Evolutionary conservation across 192 early-diverging fungal genomes (phyloP), one percentile per base, ranked within the genome.

Genomic region (Helicostylum pulchrum): DNA sequence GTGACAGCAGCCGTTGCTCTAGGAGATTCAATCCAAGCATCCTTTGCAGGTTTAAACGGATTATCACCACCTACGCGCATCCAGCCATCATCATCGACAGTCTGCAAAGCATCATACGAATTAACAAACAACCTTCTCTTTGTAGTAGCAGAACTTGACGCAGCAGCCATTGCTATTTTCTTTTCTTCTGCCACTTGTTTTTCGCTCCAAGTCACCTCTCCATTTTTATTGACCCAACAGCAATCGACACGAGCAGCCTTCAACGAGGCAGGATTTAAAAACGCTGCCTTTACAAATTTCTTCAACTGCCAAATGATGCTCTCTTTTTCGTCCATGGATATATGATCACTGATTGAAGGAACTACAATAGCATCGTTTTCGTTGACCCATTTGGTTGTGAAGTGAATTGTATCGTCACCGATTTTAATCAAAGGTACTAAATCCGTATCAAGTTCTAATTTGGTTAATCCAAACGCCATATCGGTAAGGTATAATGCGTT

Each of bases 171-270:
- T 5, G 17, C 21, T 39, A 10, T 2, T 5, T 6, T 45, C 19
- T 10, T 45, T 45, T 23, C 21, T n/a, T 19, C 9, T 26, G 32
- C 57, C 36, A 19, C 53, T 15, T 14, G 3, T 44, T 63, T 70
- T 57, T 70, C 77, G 8, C 72, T 74, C 66, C 81, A 79, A 5
- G 75, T 72, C 0, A 85, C 69, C 32, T 81, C 74, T 20, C 69
- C 79, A 23, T 80, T 72, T 15, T 73, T 64, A 50, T 85, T 82
- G 8, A 85, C 74, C 83, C 83, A 85, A 66, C 83, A 85, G 12
- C 80, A 72, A 48, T 79, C 79, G 0, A 80, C 78, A 3, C 67
- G 67, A 3, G 71, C 67, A 10, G 68, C 74, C 4, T 76, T 66
- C n/a, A 65, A 67, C 10, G 62, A 64, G 17, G 67, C 53, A 0